Base-by-base conservation (phyloP, 352 stramenopile species). In the Globisporangium paddicum region DNA sequence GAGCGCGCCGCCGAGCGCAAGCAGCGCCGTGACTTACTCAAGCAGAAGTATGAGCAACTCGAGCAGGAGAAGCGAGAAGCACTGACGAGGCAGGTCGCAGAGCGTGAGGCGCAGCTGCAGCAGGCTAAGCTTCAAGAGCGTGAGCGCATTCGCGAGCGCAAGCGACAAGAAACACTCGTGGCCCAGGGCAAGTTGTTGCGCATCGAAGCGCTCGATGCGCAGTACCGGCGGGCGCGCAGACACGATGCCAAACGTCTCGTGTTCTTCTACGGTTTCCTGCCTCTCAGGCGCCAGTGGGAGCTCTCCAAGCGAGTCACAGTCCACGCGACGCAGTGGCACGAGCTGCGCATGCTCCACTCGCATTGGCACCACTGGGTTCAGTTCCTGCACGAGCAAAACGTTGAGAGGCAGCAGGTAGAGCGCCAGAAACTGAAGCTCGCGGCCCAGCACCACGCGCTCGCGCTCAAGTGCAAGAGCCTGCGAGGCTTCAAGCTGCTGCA, bases 1-100 rank as follows among this genome's bases (percentile, higher is more conserved):
- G 71, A 77, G 55, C 76, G 78, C 6, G 71, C 78, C 9, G 55
- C 55, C n/a, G 67, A 86, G 49, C 72, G 81, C 7, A 89, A 87
- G 35, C 49, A 68, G 60, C 76, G 77, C 26, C 77, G 81, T 19
- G 75, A 86, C 32, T 46, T 75, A 30, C 62, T 90, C 19, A 73
- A 69, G 51, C 66, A 63, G 21, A 81, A 69, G 37, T 89, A 90
- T 47, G 77, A 82, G 51, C 58, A 72, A 10, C 54, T 69, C 19
- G 72, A 87, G 32, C 74, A 73, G 23, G 68, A 75, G n/a, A 87
- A 80, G 51, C 67, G 60, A 40, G 58, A 81, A 30, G 53, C 67
- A 10, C 55, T 79, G 7, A 72, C 70, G 23, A 51, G 63, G 45
- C 64, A 85, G 58, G 58, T 76, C 1, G 72, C 66, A 2, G 73